phyloP scores from a whole-genome alignment of 2,329 filamentous ascomycete genomes.

The Aureobasidium lini region DNA sequence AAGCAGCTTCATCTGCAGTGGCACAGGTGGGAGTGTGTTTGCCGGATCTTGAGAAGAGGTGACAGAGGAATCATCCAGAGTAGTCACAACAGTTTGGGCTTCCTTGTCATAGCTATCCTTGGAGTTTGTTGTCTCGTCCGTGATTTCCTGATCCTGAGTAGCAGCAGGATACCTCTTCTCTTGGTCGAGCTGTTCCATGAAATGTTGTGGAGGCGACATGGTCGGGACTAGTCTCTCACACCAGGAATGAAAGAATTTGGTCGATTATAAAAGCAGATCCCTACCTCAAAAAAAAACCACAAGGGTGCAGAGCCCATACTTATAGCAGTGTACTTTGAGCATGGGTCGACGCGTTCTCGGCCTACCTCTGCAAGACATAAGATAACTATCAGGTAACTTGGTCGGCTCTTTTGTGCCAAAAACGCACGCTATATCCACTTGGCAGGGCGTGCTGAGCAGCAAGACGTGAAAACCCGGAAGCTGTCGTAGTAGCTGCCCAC shows the following conservation, averaged over 20 bases:
- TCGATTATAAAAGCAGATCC: background rate
- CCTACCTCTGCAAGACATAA: background rate
- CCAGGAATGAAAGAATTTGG: background rate
- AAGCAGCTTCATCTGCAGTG: conserved; percentile 29
- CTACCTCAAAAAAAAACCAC: background rate
- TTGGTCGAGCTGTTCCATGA: background rate
- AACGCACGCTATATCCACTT: background rate
- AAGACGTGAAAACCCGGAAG: background rate
- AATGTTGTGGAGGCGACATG: background rate
- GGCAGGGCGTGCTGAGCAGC: background rate
- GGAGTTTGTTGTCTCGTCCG: background rate
- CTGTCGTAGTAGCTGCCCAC: background rate
- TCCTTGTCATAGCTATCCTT: background rate
- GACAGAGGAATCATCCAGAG: background rate
- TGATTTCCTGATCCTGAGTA: background rate
- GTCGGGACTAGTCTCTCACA: background rate
- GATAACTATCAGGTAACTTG: background rate
- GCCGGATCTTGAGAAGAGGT: background rate
- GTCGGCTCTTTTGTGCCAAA: background rate
- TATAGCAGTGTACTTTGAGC: background rate
- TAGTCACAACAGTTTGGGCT: background rate
- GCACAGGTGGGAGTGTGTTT: conserved; percentile 12
- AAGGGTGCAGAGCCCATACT: background rate
- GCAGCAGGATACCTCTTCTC: background rate
- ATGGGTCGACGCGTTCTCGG: background rate